Base-by-base conservation (phyloP, 2,329 filamentous ascomycete species). In the Diaporthe helianthi region DNA sequence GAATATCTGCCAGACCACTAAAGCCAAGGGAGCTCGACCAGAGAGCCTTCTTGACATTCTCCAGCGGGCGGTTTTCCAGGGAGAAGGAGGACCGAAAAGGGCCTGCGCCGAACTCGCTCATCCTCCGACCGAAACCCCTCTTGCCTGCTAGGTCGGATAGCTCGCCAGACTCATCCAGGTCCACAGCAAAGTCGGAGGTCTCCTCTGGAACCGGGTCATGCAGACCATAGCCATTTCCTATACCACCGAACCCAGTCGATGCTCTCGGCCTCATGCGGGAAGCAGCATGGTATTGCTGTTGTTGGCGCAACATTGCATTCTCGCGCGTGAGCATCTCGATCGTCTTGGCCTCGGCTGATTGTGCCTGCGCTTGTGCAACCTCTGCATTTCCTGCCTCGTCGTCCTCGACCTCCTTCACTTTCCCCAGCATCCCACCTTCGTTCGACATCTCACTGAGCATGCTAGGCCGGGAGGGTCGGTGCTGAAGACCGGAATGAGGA, bases 401-500 rank as follows among this genome's bases (percentile, higher is more conserved):
- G 68, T 91, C 89, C 29, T 90, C 89, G 3, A 90, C 88, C 76
- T 92, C 90, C 73, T 92, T 89, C 44, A 93, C 86, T 74, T 92
- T 92, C 44, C 87, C 87, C 17, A 90, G 83, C 78, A 88, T 86
- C 65, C 81, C 84, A 44, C 86, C 86, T 69, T 90, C 89, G 71
- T 82, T 90, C 17, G 87, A 86, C 87, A 91, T 89, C 76, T 93
- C 90, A 72, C 90, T 92, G 36, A 93, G 82, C 85, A 93, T 90
- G 76, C 91, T 93, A 46, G 91, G 90, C 64, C 91, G 89, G 17
- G 94, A 97, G 5, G 93, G 92, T 44, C 93, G 89, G 77, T 96
- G 92, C 74, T 95, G 92, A 38, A 97, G 84, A 69, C 87, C 90
- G 33, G 91, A 86, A 72, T 91, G 89, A 26, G 86, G 85, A n/a